These are phyloP conservation scores for Rhynchosporium secalis DNA, from an alignment of 2,329 filamentous ascomycete species.

Conservation along the genomic window DNA sequence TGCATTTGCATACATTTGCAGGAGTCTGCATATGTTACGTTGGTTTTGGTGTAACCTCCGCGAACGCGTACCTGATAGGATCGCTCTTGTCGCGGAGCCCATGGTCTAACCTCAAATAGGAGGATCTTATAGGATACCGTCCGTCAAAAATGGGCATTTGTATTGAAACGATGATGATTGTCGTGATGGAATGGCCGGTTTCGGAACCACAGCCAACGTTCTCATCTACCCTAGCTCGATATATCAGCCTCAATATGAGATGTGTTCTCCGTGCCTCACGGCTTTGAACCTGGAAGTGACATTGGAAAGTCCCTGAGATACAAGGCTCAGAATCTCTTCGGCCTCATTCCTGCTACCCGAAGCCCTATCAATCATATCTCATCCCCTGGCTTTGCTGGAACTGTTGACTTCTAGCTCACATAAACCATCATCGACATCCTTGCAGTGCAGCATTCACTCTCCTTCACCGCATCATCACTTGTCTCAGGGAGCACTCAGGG, in stretches of 20 bases:
- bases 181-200: conserved; percentile 1
- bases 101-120: neutral
- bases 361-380: neutral
- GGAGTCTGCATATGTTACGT: conserved; percentile 6
- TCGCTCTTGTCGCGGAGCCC: neutral
- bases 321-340: neutral
- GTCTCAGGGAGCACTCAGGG: neutral
- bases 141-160: neutral
- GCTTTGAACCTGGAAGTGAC: neutral
- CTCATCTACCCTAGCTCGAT: neutral
- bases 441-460: conserved; percentile 8
- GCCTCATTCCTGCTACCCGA: neutral
- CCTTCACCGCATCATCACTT: conserved; percentile 6
- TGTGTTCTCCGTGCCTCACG: conserved; percentile 1
- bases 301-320: neutral
- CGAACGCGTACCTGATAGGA: neutral
- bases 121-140: neutral
- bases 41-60: conserved; percentile 5
- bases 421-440: conserved; percentile 6
- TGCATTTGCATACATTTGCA: conserved; percentile 1
- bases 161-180: conserved; percentile 8
- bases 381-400: neutral
- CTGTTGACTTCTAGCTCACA: neutral
- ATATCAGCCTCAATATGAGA: conserved; percentile 20
- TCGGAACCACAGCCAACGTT: neutral